phyloP scores from a whole-genome alignment of 139 green algal species.

The Chlorella ohadii region DNA sequence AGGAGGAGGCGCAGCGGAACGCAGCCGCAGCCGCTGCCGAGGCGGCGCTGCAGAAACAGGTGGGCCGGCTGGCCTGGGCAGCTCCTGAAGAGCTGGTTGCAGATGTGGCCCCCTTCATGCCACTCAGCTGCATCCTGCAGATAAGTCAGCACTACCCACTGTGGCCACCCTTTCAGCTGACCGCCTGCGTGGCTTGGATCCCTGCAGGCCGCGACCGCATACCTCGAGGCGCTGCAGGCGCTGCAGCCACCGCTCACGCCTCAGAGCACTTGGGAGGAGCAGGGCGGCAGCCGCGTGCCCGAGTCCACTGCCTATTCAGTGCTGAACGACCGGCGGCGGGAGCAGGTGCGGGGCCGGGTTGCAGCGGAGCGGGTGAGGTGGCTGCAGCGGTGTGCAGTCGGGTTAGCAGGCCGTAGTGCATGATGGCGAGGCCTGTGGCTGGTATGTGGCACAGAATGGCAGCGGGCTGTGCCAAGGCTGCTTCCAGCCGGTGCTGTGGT shows the following conservation, averaged over 20 bases:
- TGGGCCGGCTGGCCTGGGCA: background rate
- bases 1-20: slow-evolving; percentile 7
- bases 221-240: slow-evolving; percentile 52
- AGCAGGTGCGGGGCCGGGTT: slow-evolving; percentile 1
- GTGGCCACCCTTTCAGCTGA: no score
- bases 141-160: no score
- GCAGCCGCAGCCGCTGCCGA: slow-evolving; percentile 14
- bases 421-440: no score
- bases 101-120: no score
- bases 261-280: slow-evolving; percentile 24
- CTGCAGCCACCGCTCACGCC: slow-evolving; percentile 25
- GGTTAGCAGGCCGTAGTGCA: no score
- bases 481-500: no score
- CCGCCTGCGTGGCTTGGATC: background rate
- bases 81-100: no score
- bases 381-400: no score
- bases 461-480: no score
- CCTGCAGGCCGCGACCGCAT: slow-evolving; percentile 29
- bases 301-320: slow-evolving; percentile 23
- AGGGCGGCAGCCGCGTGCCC: background rate
- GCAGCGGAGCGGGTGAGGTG: no score
- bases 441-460: no score
- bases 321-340: slow-evolving; percentile 23
- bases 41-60: slow-evolving; percentile 19
- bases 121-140: no score